Conservation (phyloP, 2,329 filamentous ascomycete genomes). For the Eutypa lata region DNA sequence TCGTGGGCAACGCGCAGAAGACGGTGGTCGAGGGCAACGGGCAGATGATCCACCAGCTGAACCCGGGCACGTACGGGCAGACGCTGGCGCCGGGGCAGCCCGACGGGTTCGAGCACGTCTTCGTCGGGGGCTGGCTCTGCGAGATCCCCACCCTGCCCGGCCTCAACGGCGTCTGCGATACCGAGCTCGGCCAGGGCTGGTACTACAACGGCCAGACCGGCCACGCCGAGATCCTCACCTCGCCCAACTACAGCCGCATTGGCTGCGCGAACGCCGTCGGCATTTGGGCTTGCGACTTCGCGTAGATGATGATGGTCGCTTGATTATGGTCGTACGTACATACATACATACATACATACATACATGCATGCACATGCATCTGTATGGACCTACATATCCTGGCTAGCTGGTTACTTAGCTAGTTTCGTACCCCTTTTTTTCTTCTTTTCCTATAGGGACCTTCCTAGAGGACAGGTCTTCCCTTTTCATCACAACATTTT, state of each 20-base stretch:
- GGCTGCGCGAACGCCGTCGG: background rate
- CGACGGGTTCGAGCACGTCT: background rate
- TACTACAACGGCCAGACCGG: background rate
- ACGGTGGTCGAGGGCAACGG: background rate
- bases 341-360: background rate
- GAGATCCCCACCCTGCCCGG: background rate
- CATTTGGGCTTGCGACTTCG: conserved; percentile 1
- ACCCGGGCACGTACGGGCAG: background rate
- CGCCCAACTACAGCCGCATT: background rate
- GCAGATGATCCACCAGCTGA: conserved; percentile 1
- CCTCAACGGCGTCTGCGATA: background rate
- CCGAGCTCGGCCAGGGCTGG: background rate
- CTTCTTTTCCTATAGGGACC: too few relatives aligned
- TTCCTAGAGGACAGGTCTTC: too few relatives aligned
- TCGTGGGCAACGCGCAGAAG: background rate
- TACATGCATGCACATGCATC: too few relatives aligned
- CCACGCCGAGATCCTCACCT: background rate
- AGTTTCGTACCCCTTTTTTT: too few relatives aligned
- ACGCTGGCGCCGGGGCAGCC: background rate
- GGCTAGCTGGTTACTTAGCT: too few relatives aligned
- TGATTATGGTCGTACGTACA: background rate
- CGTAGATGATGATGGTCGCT: background rate
- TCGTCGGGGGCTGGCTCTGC: conserved; percentile 3
- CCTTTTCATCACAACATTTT: too few relatives aligned
- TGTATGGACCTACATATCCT: too few relatives aligned